Percentiles rank a stretch among this genome's conserved stretches.
Conservation (phyloP, 805 yeast species). For the Millerozyma acaciae region DNA sequence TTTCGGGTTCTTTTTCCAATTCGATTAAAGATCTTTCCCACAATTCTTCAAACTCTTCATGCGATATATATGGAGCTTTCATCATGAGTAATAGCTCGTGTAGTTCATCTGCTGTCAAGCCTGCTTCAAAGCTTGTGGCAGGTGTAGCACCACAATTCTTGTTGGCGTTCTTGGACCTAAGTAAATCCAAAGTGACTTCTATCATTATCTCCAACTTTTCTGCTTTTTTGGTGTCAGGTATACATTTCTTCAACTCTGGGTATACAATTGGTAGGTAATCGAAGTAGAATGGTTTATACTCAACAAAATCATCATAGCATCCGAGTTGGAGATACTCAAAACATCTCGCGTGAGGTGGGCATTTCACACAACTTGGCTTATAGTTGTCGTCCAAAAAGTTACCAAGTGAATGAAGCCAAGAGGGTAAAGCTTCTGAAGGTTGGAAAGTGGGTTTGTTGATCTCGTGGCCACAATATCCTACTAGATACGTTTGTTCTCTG, state of each 20-base stretch:
- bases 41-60: slow-evolving; percentile 67
- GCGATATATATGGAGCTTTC: slow-evolving; percentile 46
- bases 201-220: slow-evolving; percentile 64
- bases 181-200: slow-evolving; percentile 58
- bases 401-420: slow-evolving; percentile 37
- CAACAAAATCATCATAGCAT: slow-evolving; percentile 68
- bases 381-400: slow-evolving; percentile 38
- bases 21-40: slow-evolving; percentile 66
- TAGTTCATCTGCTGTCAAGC: slow-evolving; percentile 47
- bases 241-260: slow-evolving; percentile 51
- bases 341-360: slow-evolving; percentile 83
- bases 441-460: slow-evolving; percentile 42
- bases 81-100: slow-evolving; percentile 47
- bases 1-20: slow-evolving; percentile 62
- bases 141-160: slow-evolving; percentile 52
- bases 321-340: slow-evolving; percentile 52
- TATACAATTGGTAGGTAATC: slow-evolving; percentile 57
- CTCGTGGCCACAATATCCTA: slow-evolving; percentile 77
- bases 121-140: slow-evolving; percentile 43
- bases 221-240: slow-evolving; percentile 68
- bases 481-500: slow-evolving; percentile 54
- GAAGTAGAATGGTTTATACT: slow-evolving; percentile 49
- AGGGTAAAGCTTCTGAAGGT: slow-evolving; percentile 19
- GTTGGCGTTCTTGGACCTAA: slow-evolving; percentile 67
- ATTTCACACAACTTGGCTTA: slow-evolving; percentile 64